Conservation (phyloP, 495 filamentous ascomycete species). For the Penicillium chermesinum region DNA sequence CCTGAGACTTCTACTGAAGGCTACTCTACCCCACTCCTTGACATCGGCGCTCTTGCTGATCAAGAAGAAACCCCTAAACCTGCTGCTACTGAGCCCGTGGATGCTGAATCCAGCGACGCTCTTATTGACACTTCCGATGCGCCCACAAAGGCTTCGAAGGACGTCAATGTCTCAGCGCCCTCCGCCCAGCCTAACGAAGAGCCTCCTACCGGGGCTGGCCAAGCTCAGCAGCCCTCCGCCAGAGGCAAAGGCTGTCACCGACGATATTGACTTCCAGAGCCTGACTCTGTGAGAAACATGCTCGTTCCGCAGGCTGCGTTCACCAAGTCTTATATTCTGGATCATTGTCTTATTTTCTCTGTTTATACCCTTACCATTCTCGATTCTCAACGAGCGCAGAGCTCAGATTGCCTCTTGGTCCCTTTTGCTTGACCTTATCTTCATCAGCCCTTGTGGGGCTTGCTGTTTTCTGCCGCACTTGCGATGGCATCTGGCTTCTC, state of each 20-base stretch:
- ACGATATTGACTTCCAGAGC: conserved; percentile 28
- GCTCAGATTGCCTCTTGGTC: neutral
- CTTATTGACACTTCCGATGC: neutral
- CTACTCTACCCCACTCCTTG: neutral
- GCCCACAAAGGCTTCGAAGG: conserved; percentile 1
- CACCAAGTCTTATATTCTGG: conserved; percentile 6
- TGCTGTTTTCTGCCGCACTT: conserved; percentile 5
- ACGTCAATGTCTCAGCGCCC: conserved; percentile 2
- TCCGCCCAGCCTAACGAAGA: conserved; percentile 5
- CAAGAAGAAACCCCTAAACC: neutral
- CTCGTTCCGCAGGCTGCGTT: neutral
- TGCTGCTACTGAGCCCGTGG: neutral
- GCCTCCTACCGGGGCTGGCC: neutral
- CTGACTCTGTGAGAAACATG: conserved; percentile 26
- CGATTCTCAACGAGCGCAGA: neutral
- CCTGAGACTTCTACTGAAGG: neutral
- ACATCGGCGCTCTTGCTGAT: neutral
- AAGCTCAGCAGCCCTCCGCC: conserved; percentile 5
- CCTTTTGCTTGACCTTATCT: neutral
- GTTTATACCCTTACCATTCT: conserved; percentile 11
- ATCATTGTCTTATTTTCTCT: conserved; percentile 8
- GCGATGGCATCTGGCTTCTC: neutral
- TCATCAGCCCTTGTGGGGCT: neutral
- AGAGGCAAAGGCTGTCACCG: conserved; percentile 14
- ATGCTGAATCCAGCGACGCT: neutral